phyloP scores from a whole-genome alignment of 768 basidiomycete species.

The Leucocoprinus leucothites region DNA sequence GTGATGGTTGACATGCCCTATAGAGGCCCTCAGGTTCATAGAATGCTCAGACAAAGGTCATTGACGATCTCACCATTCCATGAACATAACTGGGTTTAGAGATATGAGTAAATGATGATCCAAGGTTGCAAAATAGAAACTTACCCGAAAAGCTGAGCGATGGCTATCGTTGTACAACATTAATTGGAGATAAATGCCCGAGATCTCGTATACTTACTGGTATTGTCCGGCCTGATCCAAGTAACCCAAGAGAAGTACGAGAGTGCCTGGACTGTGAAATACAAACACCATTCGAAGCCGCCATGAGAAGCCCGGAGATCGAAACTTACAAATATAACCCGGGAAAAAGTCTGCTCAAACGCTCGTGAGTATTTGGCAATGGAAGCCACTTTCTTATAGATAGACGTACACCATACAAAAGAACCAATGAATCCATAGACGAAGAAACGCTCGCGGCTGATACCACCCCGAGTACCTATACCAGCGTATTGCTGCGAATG shows the following conservation, averaged over 20 bases:
- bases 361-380: constrained; percentile 10
- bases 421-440: constrained; percentile 53
- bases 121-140: constrained; percentile 7
- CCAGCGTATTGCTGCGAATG: constrained; percentile 69
- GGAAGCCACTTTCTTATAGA: background rate
- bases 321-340: constrained; percentile 36
- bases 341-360: constrained; percentile 34
- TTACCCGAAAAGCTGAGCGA: constrained; percentile 47
- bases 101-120: background rate
- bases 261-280: constrained; percentile 38
- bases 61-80: constrained; percentile 34
- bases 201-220: constrained; percentile 30
- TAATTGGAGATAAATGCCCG: too few relatives aligned
- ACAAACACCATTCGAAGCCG: background rate
- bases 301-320: background rate
- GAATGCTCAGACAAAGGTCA: constrained; percentile 22
- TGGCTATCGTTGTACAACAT: constrained; percentile 21
- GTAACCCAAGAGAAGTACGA: constrained; percentile 60
- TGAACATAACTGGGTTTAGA: constrained; percentile 32
- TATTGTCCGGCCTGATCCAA: constrained; percentile 47
- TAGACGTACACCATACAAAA: constrained; percentile 53
- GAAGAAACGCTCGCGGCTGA: constrained; percentile 72
- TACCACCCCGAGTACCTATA: constrained; percentile 53
- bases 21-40: background rate
- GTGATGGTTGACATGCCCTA: constrained; percentile 44